phyloP scores from a whole-genome alignment of 139 green algal species.

The Chlorella sp. region DNA sequence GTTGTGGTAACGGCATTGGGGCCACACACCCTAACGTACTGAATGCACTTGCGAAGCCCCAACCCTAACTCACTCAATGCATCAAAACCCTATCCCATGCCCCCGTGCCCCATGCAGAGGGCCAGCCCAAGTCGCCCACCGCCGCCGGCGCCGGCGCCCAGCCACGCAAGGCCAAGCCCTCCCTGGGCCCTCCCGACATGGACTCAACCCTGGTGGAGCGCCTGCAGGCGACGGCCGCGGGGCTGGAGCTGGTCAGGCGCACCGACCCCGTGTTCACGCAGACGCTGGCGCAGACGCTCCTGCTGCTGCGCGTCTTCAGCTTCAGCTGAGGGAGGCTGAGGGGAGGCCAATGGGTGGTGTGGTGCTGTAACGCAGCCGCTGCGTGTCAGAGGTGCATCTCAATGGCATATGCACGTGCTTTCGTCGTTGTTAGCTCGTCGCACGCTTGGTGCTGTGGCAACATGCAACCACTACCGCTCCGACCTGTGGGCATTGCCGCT shows the following conservation, averaged over 20 bases:
- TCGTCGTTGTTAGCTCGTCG: too few species aligned
- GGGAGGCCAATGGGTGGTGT: too few species aligned
- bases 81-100: background rate
- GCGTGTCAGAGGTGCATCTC: too few species aligned
- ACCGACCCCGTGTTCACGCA: slow-evolving; percentile 28
- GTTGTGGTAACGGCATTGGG: too few species aligned
- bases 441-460: too few species aligned
- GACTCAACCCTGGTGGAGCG: slow-evolving; percentile 13
- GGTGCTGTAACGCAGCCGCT: too few species aligned
- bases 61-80: background rate
- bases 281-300: slow-evolving; percentile 36
- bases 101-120: background rate
- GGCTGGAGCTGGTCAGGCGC: slow-evolving; percentile 19
- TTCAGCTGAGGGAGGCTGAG: slow-evolving; percentile 28
- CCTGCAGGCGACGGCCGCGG: slow-evolving; percentile 15
- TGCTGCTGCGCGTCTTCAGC: slow-evolving; percentile 44
- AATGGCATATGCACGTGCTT: too few species aligned
- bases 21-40: too few species aligned
- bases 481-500: too few species aligned
- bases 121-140: too few species aligned
- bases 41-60: too few species aligned
- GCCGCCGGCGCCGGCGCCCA: background rate
- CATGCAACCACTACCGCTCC: too few species aligned
- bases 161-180: background rate
- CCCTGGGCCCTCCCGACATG: background rate